Evolutionary conservation across 345 rosid species (phyloP), one percentile per base, ranked within the genome.

Genomic region (Syzygium aromaticum): DNA sequence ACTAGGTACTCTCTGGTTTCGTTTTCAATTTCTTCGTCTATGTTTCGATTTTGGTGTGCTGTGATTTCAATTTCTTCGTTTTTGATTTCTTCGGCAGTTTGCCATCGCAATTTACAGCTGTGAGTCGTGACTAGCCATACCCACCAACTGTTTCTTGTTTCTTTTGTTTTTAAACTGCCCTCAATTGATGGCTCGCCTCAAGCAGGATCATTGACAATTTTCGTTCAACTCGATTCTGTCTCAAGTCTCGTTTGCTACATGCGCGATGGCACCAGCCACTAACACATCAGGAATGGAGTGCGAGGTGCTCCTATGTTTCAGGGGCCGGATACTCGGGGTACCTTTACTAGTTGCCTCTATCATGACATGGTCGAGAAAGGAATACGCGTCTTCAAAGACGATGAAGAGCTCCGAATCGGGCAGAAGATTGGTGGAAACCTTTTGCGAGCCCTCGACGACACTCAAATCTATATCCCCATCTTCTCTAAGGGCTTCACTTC

Each of bases 251-350:
- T 11, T 59, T 59, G 2, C 30, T 4, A 11, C 15, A 33, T 33
- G 7, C 10, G 28, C 5, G 3, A 5, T 1, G 67, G 30, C 67
- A 4, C 1, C 3, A 0, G 14, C 5, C 8, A 59, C 16, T 3
- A 11, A 12, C 67, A 59, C 30, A 27, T 59, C 30, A 12, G 2
- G 67, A 27, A 9, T 10, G 30, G 5, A 59, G 17, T 59, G 27
- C 8, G 67, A 59, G 0, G 67, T 59, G 3, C 12, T 59, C 67
- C 17, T 59, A 7, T 4, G 67, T 59, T 59, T 59, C 67, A 11
- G 17, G 28, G 30, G 4, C 0, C 5, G 7, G 67, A 59, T 3
- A 59, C 67, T 59, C 67, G 67, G 7, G 1, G 1, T 2, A 2
- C 4, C 67, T 59, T 59, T 23, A 5, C 14, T 13, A 59, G 67